A percentile compares a stretch with the other conserved stretches of the same genome.
These are phyloP conservation scores for Yarrowia osloensis DNA, from an alignment of 805 yeast genomes.

Conservation along the genomic window DNA sequence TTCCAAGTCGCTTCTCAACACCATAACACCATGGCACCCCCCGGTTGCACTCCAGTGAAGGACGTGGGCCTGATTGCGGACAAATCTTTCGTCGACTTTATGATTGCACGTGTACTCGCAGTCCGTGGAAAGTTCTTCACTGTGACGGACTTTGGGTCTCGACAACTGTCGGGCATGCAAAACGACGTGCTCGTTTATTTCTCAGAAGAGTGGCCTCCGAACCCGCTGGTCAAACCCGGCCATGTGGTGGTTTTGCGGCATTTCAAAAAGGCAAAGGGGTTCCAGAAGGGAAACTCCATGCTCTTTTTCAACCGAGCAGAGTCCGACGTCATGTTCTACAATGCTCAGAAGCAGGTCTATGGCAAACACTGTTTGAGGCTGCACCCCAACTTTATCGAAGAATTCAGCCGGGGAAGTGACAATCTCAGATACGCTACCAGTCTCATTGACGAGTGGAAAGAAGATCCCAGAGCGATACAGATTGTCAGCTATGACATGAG, in stretches of 20 bases:
- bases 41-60: neutral
- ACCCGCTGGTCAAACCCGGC: neutral
- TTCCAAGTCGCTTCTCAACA: no score
- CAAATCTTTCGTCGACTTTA: neutral
- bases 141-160: neutral
- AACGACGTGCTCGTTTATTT: neutral
- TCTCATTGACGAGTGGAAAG: neutral
- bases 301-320: neutral
- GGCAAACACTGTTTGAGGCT: neutral
- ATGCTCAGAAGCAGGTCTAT: neutral
- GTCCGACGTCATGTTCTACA: neutral
- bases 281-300: neutral
- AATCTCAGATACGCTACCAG: neutral
- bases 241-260: neutral
- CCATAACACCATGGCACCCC: neutral
- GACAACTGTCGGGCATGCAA: neutral
- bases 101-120: neutral
- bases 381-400: neutral
- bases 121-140: neutral
- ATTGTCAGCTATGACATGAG: neutral
- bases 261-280: neutral
- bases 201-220: neutral
- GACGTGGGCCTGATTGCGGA: neutral
- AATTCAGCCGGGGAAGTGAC: neutral
- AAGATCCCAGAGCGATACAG: neutral